Evolutionary conservation across 257 asterid species (phyloP).

Genomic region (Leptodermis oblonga): DNA sequence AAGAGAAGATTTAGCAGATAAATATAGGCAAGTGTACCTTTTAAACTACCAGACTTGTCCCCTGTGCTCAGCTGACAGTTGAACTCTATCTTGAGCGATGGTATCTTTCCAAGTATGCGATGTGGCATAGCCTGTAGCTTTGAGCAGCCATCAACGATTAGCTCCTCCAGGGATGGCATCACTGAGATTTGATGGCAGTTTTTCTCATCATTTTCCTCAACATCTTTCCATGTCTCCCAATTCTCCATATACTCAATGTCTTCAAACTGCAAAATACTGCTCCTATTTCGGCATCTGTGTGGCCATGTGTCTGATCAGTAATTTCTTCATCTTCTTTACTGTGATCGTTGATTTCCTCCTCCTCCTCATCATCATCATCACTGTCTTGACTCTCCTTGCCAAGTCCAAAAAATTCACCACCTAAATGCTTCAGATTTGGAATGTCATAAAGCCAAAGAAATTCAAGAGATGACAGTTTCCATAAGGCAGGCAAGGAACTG

Average conservation of each 20-base stretch:
- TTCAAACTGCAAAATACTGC: background rate
- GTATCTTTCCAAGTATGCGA: constrained; percentile 2
- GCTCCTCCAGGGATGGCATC: constrained; percentile 6
- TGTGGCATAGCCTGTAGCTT: background rate
- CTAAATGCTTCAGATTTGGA: background rate
- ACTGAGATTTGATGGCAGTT: background rate
- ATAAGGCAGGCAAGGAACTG: background rate
- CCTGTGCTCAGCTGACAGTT: too few species aligned
- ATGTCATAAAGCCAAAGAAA: constrained; percentile 7
- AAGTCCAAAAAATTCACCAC: background rate
- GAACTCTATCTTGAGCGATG: constrained; percentile 28
- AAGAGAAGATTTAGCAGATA: too few species aligned
- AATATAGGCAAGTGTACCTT: too few species aligned
- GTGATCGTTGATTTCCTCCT: background rate
- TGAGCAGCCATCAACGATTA: background rate
- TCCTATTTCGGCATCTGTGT: background rate
- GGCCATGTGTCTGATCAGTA: background rate
- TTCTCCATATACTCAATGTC: background rate
- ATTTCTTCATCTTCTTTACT: background rate
- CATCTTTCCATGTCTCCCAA: constrained; percentile 12
- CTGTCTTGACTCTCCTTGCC: background rate
- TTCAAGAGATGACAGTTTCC: constrained; percentile 3
- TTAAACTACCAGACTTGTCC: too few species aligned
- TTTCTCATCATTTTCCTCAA: background rate
- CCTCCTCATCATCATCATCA: background rate